Evolutionary conservation across 805 yeast species (phyloP).

Genomic region (Teunomyces cretensis): DNA sequence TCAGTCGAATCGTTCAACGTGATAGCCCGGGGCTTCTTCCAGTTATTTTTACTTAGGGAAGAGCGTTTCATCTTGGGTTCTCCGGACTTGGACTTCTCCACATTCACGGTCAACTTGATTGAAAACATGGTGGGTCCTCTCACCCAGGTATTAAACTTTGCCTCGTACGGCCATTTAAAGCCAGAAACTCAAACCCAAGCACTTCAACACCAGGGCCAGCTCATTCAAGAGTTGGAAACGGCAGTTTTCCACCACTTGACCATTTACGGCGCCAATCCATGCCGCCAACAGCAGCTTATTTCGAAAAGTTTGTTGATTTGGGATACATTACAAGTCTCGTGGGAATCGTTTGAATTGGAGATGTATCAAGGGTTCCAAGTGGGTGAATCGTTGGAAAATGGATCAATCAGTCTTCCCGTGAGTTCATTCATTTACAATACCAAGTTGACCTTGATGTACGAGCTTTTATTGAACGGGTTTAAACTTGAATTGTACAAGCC

Average conservation of each 20-base stretch:
- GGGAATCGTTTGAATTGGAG: constrained; percentile 62
- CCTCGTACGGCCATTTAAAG: constrained; percentile 4
- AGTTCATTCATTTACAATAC: constrained; percentile 67
- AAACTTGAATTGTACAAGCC: constrained; percentile 71
- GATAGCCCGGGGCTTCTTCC: constrained; percentile 63
- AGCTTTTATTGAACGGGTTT: constrained; percentile 70
- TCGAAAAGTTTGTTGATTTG: constrained; percentile 57
- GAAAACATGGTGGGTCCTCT: constrained; percentile 42
- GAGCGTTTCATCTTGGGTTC: constrained; percentile 59
- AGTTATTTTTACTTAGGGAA: constrained; percentile 60
- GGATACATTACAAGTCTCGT: constrained; percentile 79
- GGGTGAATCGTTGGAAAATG: constrained; percentile 30
- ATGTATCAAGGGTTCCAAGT: constrained; percentile 33
- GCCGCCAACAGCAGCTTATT: constrained; percentile 76
- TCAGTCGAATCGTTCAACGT: constrained; percentile 34
- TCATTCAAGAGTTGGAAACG: constrained; percentile 42
- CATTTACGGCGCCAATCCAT: constrained; percentile 54
- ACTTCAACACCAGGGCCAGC: not conserved
- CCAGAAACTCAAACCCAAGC: constrained; percentile 7
- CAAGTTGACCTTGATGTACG: constrained; percentile 70
- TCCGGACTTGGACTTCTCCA: constrained; percentile 6
- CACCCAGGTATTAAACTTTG: constrained; percentile 25
- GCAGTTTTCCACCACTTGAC: constrained; percentile 36
- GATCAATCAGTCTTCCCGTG: constrained; percentile 57
- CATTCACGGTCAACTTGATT: constrained; percentile 35